phyloP scores from a whole-genome alignment of 768 basidiomycete species.

The Rhodotorula paludigena region DNA sequence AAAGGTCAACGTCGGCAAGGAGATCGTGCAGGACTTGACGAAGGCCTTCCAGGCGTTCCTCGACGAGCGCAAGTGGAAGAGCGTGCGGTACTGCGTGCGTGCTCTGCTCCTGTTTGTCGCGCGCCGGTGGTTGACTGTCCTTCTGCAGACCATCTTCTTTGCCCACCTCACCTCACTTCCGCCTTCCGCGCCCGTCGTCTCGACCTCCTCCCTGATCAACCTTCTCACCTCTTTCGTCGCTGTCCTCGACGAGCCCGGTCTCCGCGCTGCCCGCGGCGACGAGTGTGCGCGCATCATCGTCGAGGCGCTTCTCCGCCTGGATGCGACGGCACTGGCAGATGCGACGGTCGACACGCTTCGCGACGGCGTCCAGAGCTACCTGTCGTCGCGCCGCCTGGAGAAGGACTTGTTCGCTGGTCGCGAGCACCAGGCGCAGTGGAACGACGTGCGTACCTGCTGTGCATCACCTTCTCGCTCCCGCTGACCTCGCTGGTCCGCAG shows the following conservation, averaged over 20 bases:
- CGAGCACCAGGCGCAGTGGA: slow-evolving; percentile 48
- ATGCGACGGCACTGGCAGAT: slow-evolving; percentile 13
- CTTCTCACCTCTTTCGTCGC: slow-evolving; percentile 77
- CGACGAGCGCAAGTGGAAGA: slow-evolving; percentile 85
- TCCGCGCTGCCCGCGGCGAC: slow-evolving; percentile 77
- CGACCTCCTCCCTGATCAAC: slow-evolving; percentile 69
- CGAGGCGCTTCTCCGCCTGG: slow-evolving; percentile 72
- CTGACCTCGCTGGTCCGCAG: slow-evolving; percentile 50
- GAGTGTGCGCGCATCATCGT: slow-evolving; percentile 73
- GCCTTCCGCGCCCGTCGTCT: slow-evolving; percentile 53
- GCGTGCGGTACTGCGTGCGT: slow-evolving; percentile 65
- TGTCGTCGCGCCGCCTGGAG: slow-evolving; percentile 48
- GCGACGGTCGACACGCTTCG: slow-evolving; percentile 23
- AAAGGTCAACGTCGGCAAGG: slow-evolving; percentile 56
- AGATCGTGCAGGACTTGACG: slow-evolving; percentile 81
- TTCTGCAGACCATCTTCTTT: slow-evolving; percentile 78
- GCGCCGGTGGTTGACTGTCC: not conserved
- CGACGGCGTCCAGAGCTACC: slow-evolving; percentile 22
- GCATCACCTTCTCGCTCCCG: not conserved
- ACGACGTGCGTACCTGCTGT: slow-evolving; percentile 28
- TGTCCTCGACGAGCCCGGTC: slow-evolving; percentile 83
- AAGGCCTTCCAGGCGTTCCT: slow-evolving; percentile 83
- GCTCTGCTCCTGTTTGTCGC: not conserved
- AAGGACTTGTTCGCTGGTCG: slow-evolving; percentile 58
- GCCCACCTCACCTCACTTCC: slow-evolving; percentile 71